Evolutionary conservation across 805 yeast species (phyloP).

Genomic region (Ascoidea rubescens): DNA sequence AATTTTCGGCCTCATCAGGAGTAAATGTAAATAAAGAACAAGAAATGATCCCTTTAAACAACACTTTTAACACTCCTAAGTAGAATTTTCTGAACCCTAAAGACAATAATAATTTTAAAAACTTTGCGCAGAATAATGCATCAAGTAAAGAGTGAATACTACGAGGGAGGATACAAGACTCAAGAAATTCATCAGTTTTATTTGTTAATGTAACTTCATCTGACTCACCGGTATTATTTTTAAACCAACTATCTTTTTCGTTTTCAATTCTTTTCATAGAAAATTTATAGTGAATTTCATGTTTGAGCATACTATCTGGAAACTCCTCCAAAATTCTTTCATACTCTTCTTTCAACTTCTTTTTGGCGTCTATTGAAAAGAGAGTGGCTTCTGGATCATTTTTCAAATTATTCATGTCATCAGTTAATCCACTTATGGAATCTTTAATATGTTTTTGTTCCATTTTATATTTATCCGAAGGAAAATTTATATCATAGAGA

Average conservation of each 20-base stretch:
- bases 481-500: constrained; percentile 54
- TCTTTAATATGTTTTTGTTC: constrained; percentile 28
- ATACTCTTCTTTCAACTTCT: constrained; percentile 15
- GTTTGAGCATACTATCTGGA: constrained; percentile 29
- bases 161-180: constrained; percentile 63
- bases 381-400: constrained; percentile 14
- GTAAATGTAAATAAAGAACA: constrained; percentile 58
- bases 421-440: constrained; percentile 21
- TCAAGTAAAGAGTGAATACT: constrained; percentile 69
- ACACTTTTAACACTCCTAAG: constrained; percentile 24
- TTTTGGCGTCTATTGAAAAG: constrained; percentile 15
- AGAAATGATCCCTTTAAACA: constrained; percentile 36
- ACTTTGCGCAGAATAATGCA: constrained; percentile 55
- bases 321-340: constrained; percentile 17
- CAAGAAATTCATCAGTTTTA: constrained; percentile 29
- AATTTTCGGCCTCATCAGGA: constrained; percentile 64
- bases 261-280: constrained; percentile 17
- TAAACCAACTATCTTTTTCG: constrained; percentile 27
- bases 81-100: constrained; percentile 26
- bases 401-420: neutral
- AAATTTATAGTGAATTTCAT: constrained; percentile 24
- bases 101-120: constrained; percentile 37
- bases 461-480: constrained; percentile 31
- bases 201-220: constrained; percentile 9
- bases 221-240: neutral